A percentile compares a stretch with the other conserved stretches of the same genome.
Conservation (phyloP, 805 yeast species). For the Zygoascus ofunaensis region DNA sequence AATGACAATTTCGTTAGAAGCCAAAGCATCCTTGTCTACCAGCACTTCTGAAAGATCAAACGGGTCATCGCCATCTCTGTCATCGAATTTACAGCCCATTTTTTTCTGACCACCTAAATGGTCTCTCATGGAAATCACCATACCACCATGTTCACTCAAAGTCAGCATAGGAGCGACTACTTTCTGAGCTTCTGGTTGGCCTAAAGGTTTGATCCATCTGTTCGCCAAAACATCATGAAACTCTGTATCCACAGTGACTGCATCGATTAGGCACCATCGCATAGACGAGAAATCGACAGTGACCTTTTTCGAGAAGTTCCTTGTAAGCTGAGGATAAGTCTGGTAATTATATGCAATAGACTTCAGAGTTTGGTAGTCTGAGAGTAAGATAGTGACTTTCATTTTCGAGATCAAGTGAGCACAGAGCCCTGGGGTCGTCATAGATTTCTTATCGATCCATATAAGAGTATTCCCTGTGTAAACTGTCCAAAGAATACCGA, state of each 20-base stretch:
- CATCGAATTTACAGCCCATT: conserved; percentile 36
- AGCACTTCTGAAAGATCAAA: conserved; percentile 53
- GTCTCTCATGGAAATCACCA: conserved; percentile 84
- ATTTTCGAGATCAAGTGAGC: conserved; percentile 69
- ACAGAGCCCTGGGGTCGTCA: conserved; percentile 77
- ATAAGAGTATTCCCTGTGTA: conserved; percentile 75
- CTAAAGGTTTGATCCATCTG: conserved; percentile 84
- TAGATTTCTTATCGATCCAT: conserved; percentile 66
- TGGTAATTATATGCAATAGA: conserved; percentile 90
- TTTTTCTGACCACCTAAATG: conserved; percentile 71
- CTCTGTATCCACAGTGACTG: conserved; percentile 86
- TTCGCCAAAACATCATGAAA: conserved; percentile 81
- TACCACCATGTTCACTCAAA: conserved; percentile 90
- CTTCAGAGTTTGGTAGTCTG: conserved; percentile 83
- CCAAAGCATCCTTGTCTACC: conserved; percentile 63
- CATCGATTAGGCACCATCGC: conserved; percentile 83
- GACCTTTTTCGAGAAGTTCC: conserved; percentile 66
- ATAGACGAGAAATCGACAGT: conserved; percentile 71
- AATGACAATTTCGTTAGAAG: conserved; percentile 62
- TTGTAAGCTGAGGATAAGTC: conserved; percentile 73
- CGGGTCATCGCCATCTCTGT: conserved; percentile 32
- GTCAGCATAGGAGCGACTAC: conserved; percentile 86
- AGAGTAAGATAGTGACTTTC: conserved; percentile 63
- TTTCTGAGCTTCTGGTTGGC: conserved; percentile 64
- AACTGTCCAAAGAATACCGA: conserved; percentile 71